These are phyloP conservation scores for Hortiboletus rubellus DNA, from an alignment of 1,284 basidiomycete genomes.

Conservation along the genomic window DNA sequence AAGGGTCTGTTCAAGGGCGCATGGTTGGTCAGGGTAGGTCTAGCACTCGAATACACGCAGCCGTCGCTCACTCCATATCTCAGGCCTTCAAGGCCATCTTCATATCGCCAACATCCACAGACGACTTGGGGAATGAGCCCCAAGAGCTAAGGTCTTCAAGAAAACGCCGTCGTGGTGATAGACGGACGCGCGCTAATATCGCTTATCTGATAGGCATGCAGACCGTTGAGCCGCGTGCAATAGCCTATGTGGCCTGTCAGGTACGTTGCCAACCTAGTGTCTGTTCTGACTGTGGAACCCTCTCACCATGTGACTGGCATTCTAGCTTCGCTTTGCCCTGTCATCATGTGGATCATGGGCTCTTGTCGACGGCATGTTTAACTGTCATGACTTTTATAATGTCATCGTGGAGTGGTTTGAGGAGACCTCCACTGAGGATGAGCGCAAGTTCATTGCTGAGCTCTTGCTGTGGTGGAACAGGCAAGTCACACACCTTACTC, in stretches of 20 bases:
- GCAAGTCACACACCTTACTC: too few species aligned
- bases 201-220: neutral
- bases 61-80: neutral
- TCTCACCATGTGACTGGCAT: too few species aligned
- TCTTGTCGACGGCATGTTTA: too few species aligned
- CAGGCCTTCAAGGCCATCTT: neutral
- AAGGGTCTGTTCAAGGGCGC: too few species aligned
- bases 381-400: too few species aligned
- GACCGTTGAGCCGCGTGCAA: neutral
- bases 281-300: too few species aligned
- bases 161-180: neutral
- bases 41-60: neutral
- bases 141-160: neutral
- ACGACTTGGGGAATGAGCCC: neutral
- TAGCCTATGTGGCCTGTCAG: conserved; percentile 5
- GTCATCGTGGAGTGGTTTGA: too few species aligned
- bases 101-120: conserved; percentile 1
- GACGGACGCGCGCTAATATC: neutral
- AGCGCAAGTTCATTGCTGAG: too few species aligned
- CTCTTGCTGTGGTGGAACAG: too few species aligned
- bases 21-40: neutral
- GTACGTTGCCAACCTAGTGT: neutral
- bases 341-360: too few species aligned
- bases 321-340: too few species aligned
- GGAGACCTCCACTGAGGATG: too few species aligned